phyloP scores from a whole-genome alignment of 176 grass and related monocot species.

The Triticum urartu region DNA sequence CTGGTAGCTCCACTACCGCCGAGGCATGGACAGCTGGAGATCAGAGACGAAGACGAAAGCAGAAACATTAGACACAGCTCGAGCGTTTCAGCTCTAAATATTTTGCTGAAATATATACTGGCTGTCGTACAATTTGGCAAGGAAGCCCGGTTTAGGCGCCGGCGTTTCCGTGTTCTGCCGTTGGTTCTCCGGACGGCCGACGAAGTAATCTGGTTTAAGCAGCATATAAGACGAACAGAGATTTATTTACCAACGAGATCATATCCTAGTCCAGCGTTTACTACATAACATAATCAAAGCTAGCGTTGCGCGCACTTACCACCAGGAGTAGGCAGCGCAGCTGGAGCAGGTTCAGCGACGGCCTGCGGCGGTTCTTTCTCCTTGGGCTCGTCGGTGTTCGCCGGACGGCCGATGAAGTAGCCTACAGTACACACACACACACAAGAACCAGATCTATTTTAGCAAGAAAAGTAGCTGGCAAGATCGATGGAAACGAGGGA shows the following conservation, averaged over 20 bases:
- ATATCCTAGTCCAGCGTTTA: not conserved
- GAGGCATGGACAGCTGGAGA: conserved; percentile 31
- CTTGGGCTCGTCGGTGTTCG: not conserved
- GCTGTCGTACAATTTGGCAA: conserved; percentile 28
- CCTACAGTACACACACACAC: not conserved
- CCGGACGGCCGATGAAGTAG: conserved; percentile 32
- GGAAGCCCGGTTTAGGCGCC: not conserved
- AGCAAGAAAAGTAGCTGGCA: not conserved
- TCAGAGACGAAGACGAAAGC: not conserved
- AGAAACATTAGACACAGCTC: not conserved
- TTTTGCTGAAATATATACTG: not conserved
- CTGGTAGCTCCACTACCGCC: not conserved
- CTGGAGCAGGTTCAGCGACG: not conserved
- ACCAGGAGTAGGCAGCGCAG: not conserved
- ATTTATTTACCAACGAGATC: not conserved
- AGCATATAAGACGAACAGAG: not conserved
- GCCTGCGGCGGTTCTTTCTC: not conserved
- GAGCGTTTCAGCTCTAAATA: not conserved
- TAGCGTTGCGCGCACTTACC: conserved; percentile 14
- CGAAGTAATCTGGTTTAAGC: conserved; percentile 21
- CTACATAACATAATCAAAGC: not conserved
- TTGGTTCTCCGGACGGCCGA: not conserved
- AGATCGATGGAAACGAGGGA: not conserved
- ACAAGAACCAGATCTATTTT: not conserved
- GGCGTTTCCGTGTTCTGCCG: not conserved